A percentile compares a stretch with the other conserved stretches of the same genome.
Evolutionary conservation across 2,329 filamentous ascomycete species (phyloP).

Genomic region (Phyllosticta paracitricarpa): DNA sequence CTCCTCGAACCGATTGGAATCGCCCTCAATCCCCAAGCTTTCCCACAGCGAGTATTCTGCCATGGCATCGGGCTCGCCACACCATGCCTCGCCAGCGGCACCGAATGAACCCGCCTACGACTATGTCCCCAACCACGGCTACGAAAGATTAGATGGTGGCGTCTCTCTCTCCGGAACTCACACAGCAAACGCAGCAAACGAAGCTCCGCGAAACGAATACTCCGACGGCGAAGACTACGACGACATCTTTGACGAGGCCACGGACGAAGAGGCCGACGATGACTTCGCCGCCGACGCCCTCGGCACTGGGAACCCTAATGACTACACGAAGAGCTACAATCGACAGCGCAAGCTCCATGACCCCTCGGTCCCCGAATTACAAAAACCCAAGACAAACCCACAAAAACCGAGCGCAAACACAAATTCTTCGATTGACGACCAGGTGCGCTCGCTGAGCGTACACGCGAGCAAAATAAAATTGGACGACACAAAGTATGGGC

Average conservation of each 20-base stretch:
- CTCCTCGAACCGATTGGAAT: background rate
- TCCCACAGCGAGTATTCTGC: background rate
- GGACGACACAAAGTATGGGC: constrained; percentile 30
- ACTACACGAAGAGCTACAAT: constrained; percentile 82
- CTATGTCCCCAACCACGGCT: constrained; percentile 8
- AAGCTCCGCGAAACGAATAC: background rate
- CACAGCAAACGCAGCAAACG: background rate
- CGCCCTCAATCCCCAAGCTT: background rate
- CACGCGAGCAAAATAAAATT: constrained; percentile 81
- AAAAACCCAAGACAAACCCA: constrained; percentile 61
- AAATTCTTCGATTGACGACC: constrained; percentile 70
- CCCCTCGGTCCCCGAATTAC: constrained; percentile 35
- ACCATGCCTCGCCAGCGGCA: constrained; percentile 1
- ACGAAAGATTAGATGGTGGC: constrained; percentile 5
- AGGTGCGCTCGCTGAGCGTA: constrained; percentile 72
- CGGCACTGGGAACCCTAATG: constrained; percentile 47
- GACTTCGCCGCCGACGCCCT: constrained; percentile 47
- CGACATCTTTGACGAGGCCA: constrained; percentile 51
- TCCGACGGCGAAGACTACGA: constrained; percentile 50
- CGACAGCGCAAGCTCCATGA: constrained; percentile 63
- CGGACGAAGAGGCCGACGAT: constrained; percentile 47
- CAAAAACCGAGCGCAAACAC: constrained; percentile 76
- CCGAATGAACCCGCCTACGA: constrained; percentile 6
- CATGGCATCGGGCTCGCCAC: constrained; percentile 5
- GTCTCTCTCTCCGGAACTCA: background rate